phyloP scores from a whole-genome alignment of 2,329 filamentous ascomycete genomes.

The Aureobasidium leucospermi region DNA sequence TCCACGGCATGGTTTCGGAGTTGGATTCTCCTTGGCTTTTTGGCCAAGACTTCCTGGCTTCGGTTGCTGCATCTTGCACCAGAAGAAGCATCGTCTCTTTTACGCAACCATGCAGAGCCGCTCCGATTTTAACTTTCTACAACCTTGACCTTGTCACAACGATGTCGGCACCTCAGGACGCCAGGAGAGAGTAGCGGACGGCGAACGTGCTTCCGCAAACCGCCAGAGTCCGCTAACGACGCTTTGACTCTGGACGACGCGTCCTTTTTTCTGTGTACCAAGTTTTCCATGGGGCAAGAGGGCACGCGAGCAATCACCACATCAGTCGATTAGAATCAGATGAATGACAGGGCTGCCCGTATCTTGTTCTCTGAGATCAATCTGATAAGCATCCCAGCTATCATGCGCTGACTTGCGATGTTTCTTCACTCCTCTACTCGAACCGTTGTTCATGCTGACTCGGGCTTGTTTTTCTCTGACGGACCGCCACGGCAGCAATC shows the following conservation, averaged over 20 bases:
- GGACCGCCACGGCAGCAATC: not conserved
- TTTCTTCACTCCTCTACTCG: not conserved
- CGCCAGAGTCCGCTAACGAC: not conserved
- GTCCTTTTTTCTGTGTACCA: conserved; percentile 1
- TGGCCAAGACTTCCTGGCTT: not conserved
- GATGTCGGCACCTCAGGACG: not conserved
- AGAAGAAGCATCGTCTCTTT: not conserved
- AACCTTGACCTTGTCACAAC: not conserved
- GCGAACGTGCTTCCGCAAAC: not conserved
- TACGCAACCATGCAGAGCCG: conserved; percentile 1
- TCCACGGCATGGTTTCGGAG: conserved; percentile 2
- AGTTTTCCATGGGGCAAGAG: not conserved
- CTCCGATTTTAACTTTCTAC: not conserved
- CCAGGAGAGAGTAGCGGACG: not conserved
- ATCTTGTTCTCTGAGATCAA: not conserved
- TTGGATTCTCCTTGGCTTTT: not conserved
- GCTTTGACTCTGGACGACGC: conserved; percentile 2
- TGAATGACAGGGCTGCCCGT: not conserved
- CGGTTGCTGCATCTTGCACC: not conserved
- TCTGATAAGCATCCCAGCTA: not conserved
- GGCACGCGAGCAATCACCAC: conserved; percentile 4
- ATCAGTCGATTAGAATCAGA: not conserved
- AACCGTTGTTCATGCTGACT: not conserved
- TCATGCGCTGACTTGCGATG: not conserved
- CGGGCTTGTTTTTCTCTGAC: not conserved